Percentiles rank a stretch among this genome's conserved stretches.
phyloP scores from a whole-genome alignment of 1,284 basidiomycete species.

The Mrakiaceae sp. region DNA sequence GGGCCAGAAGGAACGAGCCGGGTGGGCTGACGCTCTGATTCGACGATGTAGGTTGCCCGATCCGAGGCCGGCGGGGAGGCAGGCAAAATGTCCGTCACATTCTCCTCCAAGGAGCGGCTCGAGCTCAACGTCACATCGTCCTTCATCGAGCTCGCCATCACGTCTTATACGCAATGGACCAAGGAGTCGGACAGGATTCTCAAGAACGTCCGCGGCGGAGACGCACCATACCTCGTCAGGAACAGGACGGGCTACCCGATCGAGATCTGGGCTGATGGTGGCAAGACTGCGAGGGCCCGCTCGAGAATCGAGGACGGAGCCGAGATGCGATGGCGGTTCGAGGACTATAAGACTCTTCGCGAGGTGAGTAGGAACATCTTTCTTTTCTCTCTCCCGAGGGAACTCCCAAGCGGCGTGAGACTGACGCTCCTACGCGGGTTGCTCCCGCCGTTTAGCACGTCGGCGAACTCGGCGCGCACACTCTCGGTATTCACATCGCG shows the following conservation, averaged over 20 bases:
- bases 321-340: slow-evolving; percentile 88
- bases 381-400: background rate
- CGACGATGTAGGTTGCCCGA: slow-evolving; percentile 22
- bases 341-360: slow-evolving; percentile 89
- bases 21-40: background rate
- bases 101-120: slow-evolving; percentile 71
- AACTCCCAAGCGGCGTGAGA: background rate
- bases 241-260: slow-evolving; percentile 82
- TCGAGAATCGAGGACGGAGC: slow-evolving; percentile 57
- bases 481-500: slow-evolving; percentile 69
- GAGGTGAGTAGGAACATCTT: slow-evolving; percentile 48
- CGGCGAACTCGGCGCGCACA: slow-evolving; percentile 64
- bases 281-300: slow-evolving; percentile 37
- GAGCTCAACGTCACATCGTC: slow-evolving; percentile 88
- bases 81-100: slow-evolving; percentile 48
- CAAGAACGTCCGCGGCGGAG: slow-evolving; percentile 65
- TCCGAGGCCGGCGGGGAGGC: slow-evolving; percentile 35
- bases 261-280: slow-evolving; percentile 70
- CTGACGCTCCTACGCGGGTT: slow-evolving; percentile 5
- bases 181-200: slow-evolving; percentile 61
- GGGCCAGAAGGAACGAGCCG: background rate
- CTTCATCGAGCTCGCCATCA: slow-evolving; percentile 75
- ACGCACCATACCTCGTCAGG: slow-evolving; percentile 84
- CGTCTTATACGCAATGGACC: slow-evolving; percentile 59
- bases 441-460: slow-evolving; percentile 51